A percentile compares a stretch with the other conserved stretches of the same genome.
These are phyloP conservation scores for Tulasnella sp. DNA, from an alignment of 768 basidiomycete genomes.

Conservation along the genomic window DNA sequence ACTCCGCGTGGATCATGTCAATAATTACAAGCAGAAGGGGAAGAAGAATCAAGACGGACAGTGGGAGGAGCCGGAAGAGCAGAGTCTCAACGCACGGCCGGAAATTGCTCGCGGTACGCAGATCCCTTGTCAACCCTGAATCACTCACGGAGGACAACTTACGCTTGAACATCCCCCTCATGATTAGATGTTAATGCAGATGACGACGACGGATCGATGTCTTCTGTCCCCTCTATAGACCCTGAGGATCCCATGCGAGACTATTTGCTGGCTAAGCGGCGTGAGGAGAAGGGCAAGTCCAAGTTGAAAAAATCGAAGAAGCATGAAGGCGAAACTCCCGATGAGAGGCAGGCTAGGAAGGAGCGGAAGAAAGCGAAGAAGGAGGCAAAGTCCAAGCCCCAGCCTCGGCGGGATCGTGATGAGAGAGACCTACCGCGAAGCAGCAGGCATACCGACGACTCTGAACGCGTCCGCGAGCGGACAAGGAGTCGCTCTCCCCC, in stretches of 20 bases:
- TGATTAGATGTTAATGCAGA: constrained; percentile 26
- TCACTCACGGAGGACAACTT: background rate
- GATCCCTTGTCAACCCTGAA: background rate
- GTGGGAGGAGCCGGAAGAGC: constrained; percentile 72
- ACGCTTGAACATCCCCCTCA: background rate
- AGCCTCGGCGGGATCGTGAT: background rate
- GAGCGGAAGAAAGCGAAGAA: constrained; percentile 48
- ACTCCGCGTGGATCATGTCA: constrained; percentile 85
- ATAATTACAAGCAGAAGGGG: constrained; percentile 82
- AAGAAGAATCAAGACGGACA: constrained; percentile 70
- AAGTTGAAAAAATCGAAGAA: constrained; percentile 50
- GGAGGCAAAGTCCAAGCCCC: constrained; percentile 3
- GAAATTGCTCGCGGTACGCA: constrained; percentile 49
- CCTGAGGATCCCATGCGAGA: constrained; percentile 98
- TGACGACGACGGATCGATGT: constrained; percentile 41
- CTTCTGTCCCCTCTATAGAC: constrained; percentile 66
- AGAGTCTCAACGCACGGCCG: constrained; percentile 80
- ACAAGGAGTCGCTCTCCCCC: constrained; percentile 7
- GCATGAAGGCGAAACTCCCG: constrained; percentile 48
- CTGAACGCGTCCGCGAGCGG: background rate
- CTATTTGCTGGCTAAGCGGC: constrained; percentile 66
- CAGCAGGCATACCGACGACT: background rate
- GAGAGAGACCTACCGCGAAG: background rate
- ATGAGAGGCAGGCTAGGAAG: constrained; percentile 65
- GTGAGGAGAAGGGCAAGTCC: constrained; percentile 47